Evolutionary conservation across 306 rosid genomes (phyloP), one percentile per base, ranked within the genome.

Genomic region (Hippophae tibetana): DNA sequence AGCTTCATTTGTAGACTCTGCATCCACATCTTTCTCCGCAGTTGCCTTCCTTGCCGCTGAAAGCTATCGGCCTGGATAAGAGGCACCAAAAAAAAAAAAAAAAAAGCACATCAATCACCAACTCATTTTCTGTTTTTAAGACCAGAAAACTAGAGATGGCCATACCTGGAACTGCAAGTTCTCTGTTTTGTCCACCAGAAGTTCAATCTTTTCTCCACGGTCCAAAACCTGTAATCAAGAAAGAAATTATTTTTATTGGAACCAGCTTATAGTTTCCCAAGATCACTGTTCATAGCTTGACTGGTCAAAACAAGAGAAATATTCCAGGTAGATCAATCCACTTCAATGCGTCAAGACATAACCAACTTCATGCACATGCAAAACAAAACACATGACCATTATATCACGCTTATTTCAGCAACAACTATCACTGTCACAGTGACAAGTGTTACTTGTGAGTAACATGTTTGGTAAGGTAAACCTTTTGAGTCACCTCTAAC

Each of bases 151-250:
- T 8, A 52, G 7, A 58, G 62, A 61, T 45, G 62, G 60, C 49
- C 63, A 64, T 78, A 85, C 98, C 92, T 92, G 98, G 70, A 92
- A 92, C 82, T 92, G 98, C 62, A 92, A 71, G 65, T 82, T 92
- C 72, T 92, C 98, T 10, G 98, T 79, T 77, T 92, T 92, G 76
- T 92, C 98, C 43, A 92, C 98, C 72, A 92, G 74, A 69, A 92
- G 93, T 69, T 92, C 98, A 54, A 92, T 92, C 75, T 79, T 86
- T 81, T 92, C 98, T 8, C 98, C 98, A 63, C 98, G 98, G 69
- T 92, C 98, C 92, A 92, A 76, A 76, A 87, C 98, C 98, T 92
- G 65, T 79, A 72, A 68, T 61, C 43, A 1, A 51, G 70, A 8
- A 31, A 44, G 57, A 43, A 60, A 62, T 31, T 31, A 31, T 31